Evolutionary conservation across 352 stramenopile species (phyloP).

Genomic region (Globisporangium mamillatum): DNA sequence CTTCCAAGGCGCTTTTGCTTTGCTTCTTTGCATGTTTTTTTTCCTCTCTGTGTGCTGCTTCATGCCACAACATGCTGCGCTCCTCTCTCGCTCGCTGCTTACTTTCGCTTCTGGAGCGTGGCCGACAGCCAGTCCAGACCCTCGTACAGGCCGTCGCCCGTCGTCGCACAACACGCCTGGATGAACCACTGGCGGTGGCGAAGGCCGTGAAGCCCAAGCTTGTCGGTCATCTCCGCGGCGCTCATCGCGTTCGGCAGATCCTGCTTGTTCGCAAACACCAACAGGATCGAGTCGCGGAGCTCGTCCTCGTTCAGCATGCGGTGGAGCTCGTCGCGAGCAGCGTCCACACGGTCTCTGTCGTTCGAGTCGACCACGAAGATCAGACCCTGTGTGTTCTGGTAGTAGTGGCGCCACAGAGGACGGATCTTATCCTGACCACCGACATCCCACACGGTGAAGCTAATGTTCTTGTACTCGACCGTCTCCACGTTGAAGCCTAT

Average conservation of each 20-base stretch:
- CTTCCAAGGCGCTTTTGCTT: not conserved
- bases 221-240: constrained; percentile 98
- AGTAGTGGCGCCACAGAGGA: constrained; percentile 99
- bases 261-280: constrained; percentile 99
- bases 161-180: constrained; percentile 98
- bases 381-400: constrained; percentile 99
- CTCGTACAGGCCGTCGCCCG: constrained; percentile 98
- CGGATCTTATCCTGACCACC: constrained; percentile 99
- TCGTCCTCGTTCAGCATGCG: constrained; percentile 99
- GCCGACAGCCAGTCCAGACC: constrained; percentile 97
- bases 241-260: constrained; percentile 98
- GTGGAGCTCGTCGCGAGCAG: constrained; percentile 96
- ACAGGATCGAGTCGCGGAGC: constrained; percentile 94
- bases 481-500: constrained; percentile 98
- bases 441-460: constrained; percentile 99
- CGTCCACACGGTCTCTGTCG: constrained; percentile 97
- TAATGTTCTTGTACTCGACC: constrained; percentile 99
- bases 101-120: constrained; percentile 84
- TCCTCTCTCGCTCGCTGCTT: constrained; percentile 21
- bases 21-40: not conserved
- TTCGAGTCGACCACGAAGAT: constrained; percentile 99
- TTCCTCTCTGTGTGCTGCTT: not conserved
- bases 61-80: not conserved
- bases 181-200: constrained; percentile 99
- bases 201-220: constrained; percentile 96